phyloP scores from a whole-genome alignment of 2,329 filamentous ascomycete species.

The Zasmidium citrigriseum region DNA sequence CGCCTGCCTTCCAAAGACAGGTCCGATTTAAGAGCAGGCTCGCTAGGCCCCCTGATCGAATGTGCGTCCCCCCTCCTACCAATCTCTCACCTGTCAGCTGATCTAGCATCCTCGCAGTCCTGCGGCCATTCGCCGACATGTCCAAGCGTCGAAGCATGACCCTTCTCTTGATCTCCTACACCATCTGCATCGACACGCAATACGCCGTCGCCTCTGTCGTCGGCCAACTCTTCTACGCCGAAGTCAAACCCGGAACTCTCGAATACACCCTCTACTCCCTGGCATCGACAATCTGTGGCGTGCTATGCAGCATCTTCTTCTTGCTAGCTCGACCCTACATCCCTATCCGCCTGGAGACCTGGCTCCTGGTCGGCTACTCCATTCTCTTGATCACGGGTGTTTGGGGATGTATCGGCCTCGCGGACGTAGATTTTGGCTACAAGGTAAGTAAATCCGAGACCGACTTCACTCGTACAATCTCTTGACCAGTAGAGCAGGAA shows the following conservation, averaged over 20 bases:
- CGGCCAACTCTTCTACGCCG: slow-evolving; percentile 9
- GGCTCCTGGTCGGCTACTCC: slow-evolving; percentile 7
- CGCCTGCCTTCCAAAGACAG: neutral
- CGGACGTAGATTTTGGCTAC: slow-evolving; percentile 9
- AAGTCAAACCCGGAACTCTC: slow-evolving; percentile 9
- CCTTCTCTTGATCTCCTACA: slow-evolving; percentile 10
- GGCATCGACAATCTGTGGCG: slow-evolving; percentile 7
- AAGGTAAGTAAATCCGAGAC: slow-evolving; percentile 2
- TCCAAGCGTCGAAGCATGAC: slow-evolving; percentile 12
- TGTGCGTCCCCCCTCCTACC: neutral
- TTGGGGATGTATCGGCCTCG: slow-evolving; percentile 12
- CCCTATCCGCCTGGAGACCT: slow-evolving; percentile 6
- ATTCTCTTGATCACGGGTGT: neutral
- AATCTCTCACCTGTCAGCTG: neutral
- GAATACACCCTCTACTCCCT: slow-evolving; percentile 14
- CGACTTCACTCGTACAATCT: too few species aligned
- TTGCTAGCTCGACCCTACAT: slow-evolving; percentile 6
- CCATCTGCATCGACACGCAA: slow-evolving; percentile 11
- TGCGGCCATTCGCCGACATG: slow-evolving; percentile 10
- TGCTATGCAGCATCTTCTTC: slow-evolving; percentile 7
- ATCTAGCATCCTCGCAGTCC: slow-evolving; percentile 1
- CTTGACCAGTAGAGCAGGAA: too few species aligned
- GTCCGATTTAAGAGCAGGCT: too few species aligned
- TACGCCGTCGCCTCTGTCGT: slow-evolving; percentile 13
- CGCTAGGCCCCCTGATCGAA: neutral